Evolutionary conservation across 2,329 filamentous ascomycete genomes (phyloP).

Genomic region (Pseudogymnoascus sp.): DNA sequence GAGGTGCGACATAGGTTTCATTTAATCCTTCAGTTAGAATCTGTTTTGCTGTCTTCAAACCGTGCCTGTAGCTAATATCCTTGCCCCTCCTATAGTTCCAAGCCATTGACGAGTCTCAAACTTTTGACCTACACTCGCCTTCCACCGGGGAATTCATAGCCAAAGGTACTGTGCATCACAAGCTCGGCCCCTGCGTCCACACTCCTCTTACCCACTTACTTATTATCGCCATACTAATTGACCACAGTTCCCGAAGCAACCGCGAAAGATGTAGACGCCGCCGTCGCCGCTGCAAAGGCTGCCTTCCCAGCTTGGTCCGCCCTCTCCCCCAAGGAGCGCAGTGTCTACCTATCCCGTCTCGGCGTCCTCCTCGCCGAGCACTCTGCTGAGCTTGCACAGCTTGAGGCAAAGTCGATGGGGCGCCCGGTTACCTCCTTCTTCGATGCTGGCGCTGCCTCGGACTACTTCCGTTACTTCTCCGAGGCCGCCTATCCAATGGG

Average conservation of each 20-base stretch:
- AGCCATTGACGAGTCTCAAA: neutral
- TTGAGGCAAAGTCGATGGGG: constrained; percentile 44
- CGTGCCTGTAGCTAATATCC: neutral
- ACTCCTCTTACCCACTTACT: neutral
- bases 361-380: constrained; percentile 22
- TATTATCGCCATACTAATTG: neutral
- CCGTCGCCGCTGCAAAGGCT: constrained; percentile 38
- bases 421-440: constrained; percentile 9
- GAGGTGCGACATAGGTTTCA: neutral
- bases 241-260: constrained; percentile 34
- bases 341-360: constrained; percentile 32
- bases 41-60: neutral
- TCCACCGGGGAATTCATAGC: neutral
- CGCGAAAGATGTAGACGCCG: constrained; percentile 38
- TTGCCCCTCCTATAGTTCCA: neutral
- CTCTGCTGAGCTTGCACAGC: constrained; percentile 38
- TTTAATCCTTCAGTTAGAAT: neutral
- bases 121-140: neutral
- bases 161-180: neutral
- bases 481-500: neutral
- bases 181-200: neutral
- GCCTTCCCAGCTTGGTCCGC: constrained; percentile 42
- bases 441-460: constrained; percentile 12
- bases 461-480: neutral
- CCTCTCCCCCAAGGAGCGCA: constrained; percentile 37